These are phyloP conservation scores for Petunia secreta DNA, from an alignment of 257 asterid genomes.

Conservation along the genomic window DNA sequence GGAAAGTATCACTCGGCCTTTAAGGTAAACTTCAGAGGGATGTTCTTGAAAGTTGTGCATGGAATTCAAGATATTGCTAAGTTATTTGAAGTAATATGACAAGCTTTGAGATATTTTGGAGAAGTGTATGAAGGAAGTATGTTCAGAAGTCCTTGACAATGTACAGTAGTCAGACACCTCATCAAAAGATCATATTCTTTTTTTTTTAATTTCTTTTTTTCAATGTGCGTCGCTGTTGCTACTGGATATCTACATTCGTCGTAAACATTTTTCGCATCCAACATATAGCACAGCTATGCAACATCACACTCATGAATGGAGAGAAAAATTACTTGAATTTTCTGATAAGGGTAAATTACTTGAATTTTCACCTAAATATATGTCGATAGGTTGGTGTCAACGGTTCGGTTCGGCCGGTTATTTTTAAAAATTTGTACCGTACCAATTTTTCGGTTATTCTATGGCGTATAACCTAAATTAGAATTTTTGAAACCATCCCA, in stretches of 20 bases:
- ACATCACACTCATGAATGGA: not conserved
- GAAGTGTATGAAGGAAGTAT: not conserved
- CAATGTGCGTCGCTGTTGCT: not conserved
- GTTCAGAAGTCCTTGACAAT: not conserved
- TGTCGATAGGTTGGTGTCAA: not conserved
- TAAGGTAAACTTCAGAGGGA: not conserved
- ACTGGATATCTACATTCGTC: not conserved
- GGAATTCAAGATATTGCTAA: not conserved
- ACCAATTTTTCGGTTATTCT: no score
- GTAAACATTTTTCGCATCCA: not conserved
- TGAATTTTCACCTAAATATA: not conserved
- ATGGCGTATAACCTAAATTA: no score
- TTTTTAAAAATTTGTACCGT: no score
- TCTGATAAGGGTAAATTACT: not conserved
- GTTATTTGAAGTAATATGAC: not conserved
- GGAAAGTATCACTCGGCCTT: not conserved
- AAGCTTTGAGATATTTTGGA: constrained; percentile 1
- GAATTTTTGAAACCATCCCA: no score
- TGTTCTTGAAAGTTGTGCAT: constrained; percentile 9
- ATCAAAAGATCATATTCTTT: not conserved
- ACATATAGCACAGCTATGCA: not conserved
- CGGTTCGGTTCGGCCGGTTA: no score
- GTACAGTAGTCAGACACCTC: not conserved
- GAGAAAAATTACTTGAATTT: not conserved
- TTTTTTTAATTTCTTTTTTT: not conserved